Percentiles rank a stretch among this genome's conserved stretches.
Conservation (phyloP, 78 protist species). For the Tieghemostelium lacteum region DNA sequence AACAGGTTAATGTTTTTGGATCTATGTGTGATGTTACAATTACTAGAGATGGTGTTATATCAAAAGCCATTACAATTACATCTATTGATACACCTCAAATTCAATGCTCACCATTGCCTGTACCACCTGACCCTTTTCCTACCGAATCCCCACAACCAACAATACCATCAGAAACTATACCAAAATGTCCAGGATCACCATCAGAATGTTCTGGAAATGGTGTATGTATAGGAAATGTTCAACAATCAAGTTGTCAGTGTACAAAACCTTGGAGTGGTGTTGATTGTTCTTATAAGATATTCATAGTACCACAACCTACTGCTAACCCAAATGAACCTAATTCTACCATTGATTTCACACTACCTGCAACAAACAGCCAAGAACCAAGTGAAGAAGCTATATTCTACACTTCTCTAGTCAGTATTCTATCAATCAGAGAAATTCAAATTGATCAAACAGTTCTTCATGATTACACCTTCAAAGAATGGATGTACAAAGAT, state of each 20-base stretch:
- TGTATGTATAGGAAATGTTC: neutral
- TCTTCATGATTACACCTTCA: neutral
- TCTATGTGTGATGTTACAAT: neutral
- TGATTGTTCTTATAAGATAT: neutral
- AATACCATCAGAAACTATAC: too few species aligned
- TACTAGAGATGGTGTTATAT: neutral
- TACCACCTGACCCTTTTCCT: neutral
- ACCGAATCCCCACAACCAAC: neutral
- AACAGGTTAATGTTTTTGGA: neutral
- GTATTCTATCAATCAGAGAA: neutral
- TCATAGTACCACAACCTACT: neutral
- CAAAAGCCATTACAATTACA: neutral
- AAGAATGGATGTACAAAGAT: neutral
- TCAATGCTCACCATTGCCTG: neutral
- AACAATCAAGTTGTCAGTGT: neutral
- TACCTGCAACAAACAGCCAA: neutral
- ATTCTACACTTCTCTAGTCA: neutral
- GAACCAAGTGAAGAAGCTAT: too few species aligned
- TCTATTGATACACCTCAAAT: neutral
- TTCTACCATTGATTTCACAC: neutral
- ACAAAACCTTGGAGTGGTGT: neutral
- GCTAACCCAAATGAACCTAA: neutral
- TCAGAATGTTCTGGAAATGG: neutral
- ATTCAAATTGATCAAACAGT: neutral
- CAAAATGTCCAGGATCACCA: neutral